A percentile compares a stretch with the other conserved stretches of the same genome.
These are phyloP conservation scores for Talaromyces wortmannii DNA, from an alignment of 495 filamentous ascomycete genomes.

Conservation along the genomic window DNA sequence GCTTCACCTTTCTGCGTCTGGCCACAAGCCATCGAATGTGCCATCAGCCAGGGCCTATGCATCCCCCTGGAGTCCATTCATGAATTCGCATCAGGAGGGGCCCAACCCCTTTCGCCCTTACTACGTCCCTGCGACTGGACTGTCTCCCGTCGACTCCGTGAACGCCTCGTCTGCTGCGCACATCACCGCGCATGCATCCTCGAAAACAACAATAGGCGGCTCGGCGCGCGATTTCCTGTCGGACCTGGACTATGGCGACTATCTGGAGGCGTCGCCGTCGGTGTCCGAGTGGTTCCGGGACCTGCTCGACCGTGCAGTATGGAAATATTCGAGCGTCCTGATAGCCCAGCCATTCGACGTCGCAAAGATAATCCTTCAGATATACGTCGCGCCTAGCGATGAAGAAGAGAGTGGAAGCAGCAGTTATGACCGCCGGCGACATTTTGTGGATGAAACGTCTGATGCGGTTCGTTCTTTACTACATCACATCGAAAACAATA, in stretches of 20 bases:
- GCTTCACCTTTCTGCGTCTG: too few species aligned
- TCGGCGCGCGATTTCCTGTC: conserved; percentile 78
- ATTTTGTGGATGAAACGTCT: conserved; percentile 24
- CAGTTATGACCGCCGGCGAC: conserved; percentile 14
- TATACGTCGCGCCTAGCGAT: conserved; percentile 46
- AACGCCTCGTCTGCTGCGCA: conserved; percentile 37
- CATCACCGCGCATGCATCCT: conserved; percentile 36
- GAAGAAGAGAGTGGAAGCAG: conserved; percentile 23
- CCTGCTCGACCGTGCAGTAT: conserved; percentile 70
- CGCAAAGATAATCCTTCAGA: conserved; percentile 87
- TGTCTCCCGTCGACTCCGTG: conserved; percentile 33
- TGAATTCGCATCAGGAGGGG: conserved; percentile 12
- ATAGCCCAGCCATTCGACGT: conserved; percentile 96
- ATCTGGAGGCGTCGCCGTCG: conserved; percentile 72
- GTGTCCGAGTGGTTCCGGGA: conserved; percentile 63
- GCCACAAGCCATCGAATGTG: too few species aligned
- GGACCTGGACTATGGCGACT: conserved; percentile 85
- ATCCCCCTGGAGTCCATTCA: neutral
- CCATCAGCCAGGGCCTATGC: too few species aligned
- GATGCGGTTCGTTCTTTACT: conserved; percentile 17
- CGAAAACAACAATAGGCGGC: conserved; percentile 51
- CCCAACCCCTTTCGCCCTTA: conserved; percentile 93
- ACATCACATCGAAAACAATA: neutral
- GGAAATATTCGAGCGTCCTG: conserved; percentile 78
- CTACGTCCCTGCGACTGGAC: conserved; percentile 79